Evolutionary conservation across 257 asterid genomes (phyloP), one percentile per base, ranked within the genome.

Genomic region (Solanum corneliomulleri): DNA sequence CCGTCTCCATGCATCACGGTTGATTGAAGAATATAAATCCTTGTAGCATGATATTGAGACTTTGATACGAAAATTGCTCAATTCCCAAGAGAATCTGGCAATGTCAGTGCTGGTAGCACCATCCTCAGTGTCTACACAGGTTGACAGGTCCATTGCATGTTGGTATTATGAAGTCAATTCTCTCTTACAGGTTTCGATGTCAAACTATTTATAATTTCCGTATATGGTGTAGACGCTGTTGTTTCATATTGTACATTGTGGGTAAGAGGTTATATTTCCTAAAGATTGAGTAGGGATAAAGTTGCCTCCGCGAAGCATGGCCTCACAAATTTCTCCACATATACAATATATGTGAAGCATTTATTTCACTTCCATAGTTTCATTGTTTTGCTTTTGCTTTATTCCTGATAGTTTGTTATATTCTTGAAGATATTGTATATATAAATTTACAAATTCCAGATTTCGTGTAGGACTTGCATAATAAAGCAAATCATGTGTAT

Each of bases 1-100:
- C 83, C 98, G 99, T 76, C 98, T 96, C 87, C 98, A 95, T 72
- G 99, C 98, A 64, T 96, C 99, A 69, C 98, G 94, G 70, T 86
- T 96, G 92, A 96, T 96, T 31, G 99, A 96, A 91, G 98, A 96
- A 91, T 96, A 94, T 88, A 96, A 95, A 90, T 92, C 98, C 18
- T 84, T 96, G 64, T 96, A 92, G 89, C 60, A 66, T 18, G 75
- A 84, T 41, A 70, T 42, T 77, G 84, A 27, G 68, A 47, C 18
- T 45, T 5, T 15, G 39, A 78, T 14, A 16, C 18, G 1, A 29
- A 10, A 47, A 47, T 29, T 47, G 68, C 84, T 45, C 27, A 44
- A 77, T 78, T 78, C 16, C 15, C 0, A 11, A 80, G 84, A 80
- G 42, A 16, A 21, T 20, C 10, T 5, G 39, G 41, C 42, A 56